These are phyloP conservation scores for Citrus mangshanensis DNA, from an alignment of 345 rosid species.

Conservation along the genomic window DNA sequence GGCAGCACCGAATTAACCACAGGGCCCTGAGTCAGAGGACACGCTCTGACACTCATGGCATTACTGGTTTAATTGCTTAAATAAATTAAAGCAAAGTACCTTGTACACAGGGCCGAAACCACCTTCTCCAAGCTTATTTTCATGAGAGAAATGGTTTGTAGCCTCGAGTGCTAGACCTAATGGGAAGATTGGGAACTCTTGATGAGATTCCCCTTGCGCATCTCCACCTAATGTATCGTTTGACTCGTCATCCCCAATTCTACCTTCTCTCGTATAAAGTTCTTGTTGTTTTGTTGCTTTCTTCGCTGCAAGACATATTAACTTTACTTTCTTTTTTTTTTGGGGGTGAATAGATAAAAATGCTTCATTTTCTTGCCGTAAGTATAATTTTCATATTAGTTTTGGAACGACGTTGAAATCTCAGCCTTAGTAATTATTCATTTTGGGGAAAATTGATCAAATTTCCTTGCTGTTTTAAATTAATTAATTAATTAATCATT, in stretches of 20 bases:
- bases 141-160: slow-evolving; percentile 22
- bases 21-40: too few species aligned
- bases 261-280: background rate
- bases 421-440: too few species aligned
- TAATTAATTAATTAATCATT: too few species aligned
- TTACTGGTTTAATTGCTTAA: too few species aligned
- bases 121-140: slow-evolving; percentile 44
- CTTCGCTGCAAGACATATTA: background rate
- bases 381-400: too few species aligned
- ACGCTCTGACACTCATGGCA: too few species aligned
- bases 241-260: background rate
- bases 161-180: slow-evolving; percentile 18
- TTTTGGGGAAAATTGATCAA: too few species aligned
- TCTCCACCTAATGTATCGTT: background rate
- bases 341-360: background rate
- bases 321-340: background rate
- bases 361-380: too few species aligned
- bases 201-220: background rate
- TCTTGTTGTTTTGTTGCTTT: background rate
- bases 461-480: too few species aligned
- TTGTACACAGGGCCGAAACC: slow-evolving; percentile 47
- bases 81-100: slow-evolving; percentile 11
- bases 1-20: too few species aligned
- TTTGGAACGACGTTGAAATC: too few species aligned
- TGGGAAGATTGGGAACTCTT: slow-evolving; percentile 16